phyloP scores from a whole-genome alignment of 441 rosid genomes.

The Euphorbia corollata region DNA sequence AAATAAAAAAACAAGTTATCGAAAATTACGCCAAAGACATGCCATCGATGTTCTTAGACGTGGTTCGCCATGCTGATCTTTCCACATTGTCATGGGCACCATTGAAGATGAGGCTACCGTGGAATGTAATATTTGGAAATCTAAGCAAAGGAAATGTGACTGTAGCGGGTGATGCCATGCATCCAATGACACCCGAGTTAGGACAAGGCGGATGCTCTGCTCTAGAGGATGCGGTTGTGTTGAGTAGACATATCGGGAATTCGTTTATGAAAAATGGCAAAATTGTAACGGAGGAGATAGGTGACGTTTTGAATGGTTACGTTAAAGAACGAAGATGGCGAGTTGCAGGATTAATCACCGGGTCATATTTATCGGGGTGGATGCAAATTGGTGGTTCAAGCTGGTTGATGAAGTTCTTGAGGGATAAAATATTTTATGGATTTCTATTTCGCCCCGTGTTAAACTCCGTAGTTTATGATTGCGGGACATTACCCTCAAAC shows the following conservation, averaged over 20 bases:
- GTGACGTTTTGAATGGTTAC: conserved; percentile 24
- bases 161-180: conserved; percentile 46
- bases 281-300: conserved; percentile 15
- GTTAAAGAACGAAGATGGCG: conserved; percentile 37
- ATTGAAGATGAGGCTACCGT: conserved; percentile 31
- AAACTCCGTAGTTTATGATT: conserved; percentile 14
- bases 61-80: conserved; percentile 28
- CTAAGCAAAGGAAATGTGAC: conserved; percentile 28
- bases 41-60: conserved; percentile 23
- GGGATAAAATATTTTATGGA: conserved; percentile 26
- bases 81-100: conserved; percentile 33
- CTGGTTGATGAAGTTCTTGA: conserved; percentile 29
- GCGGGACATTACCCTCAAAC: conserved; percentile 27
- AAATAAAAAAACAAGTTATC: conserved; percentile 22
- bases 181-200: conserved; percentile 46
- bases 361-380: conserved; percentile 32
- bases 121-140: conserved; percentile 29
- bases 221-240: conserved; percentile 42
- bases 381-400: conserved; percentile 24
- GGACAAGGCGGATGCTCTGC: conserved; percentile 38
- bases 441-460: neutral
- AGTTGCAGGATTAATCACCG: conserved; percentile 16
- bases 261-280: neutral
- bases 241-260: conserved; percentile 33
- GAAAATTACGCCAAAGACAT: conserved; percentile 27